Evolutionary conservation across 2,329 filamentous ascomycete species (phyloP), one percentile per base, ranked within the genome.

Genomic region (Diaporthe sp.): DNA sequence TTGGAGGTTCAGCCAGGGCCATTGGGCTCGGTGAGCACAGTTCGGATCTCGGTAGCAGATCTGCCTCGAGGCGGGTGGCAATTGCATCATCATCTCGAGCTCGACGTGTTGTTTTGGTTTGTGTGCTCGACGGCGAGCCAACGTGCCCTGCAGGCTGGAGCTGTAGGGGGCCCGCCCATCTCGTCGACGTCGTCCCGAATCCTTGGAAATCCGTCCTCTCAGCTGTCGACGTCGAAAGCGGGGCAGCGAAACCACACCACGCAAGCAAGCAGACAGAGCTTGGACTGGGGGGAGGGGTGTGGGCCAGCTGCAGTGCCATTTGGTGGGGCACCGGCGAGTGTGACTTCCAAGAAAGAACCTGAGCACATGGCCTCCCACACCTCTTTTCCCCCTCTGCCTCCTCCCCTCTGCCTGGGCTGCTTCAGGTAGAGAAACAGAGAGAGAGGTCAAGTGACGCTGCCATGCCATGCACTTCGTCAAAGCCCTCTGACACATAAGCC

Each of bases 211-310:
- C 30, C 57, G 35, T 54, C 45, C 64, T 68, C 64, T 68, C 47
- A 68, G 64, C 47, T 68, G 64, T 52, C 64, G 57, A 54, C 60
- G 35, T 64, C 25, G 57, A 52, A 72, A 72, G 70, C 70, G 70
- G 70, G 70, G 70, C 70, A 64, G 69, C 47, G 22, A 68, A 30
- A 68, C 64, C 64, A 67, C 45, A 67, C 64, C 64, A 67, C 64
- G 45, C 64, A 52, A 35, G 61, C 60, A 28, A 45, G 35, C 67
- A 70, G 58, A 45, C 60, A 15, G 33, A 58, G 33, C 35, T 28
- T 30, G 64, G 12, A 50, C 35, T 6, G 35, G 35, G 35, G n/a
- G 30, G 54, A 28, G 54, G 38, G 35, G 57, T 64, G 70, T 64
- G 70, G 70, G 35, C 42, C 57, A 42, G 50, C 57, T 64, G 52